phyloP scores from a whole-genome alignment of 805 yeast genomes.

The Vanderwaltozyma verrucispora region DNA sequence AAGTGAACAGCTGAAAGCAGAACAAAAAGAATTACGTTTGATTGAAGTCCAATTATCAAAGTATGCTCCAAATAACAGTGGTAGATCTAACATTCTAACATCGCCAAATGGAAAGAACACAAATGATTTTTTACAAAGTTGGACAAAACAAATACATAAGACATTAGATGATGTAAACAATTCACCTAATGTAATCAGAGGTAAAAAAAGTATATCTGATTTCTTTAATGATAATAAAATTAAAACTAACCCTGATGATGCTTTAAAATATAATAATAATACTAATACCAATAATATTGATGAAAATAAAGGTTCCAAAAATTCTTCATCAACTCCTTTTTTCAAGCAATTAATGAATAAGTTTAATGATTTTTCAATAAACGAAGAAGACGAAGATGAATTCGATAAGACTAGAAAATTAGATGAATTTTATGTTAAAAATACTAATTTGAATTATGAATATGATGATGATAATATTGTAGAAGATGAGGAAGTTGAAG shows the following conservation, averaged over 20 bases:
- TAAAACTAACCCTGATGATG: constrained; percentile 1
- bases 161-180: constrained; percentile 15
- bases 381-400: constrained; percentile 23
- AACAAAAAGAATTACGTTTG: constrained; percentile 31
- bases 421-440: constrained; percentile 18
- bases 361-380: constrained; percentile 26
- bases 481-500: constrained; percentile 10
- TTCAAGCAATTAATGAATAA: constrained; percentile 16
- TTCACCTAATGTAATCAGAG: constrained; percentile 12
- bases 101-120: background rate
- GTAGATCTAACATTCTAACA: background rate
- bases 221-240: constrained; percentile 9
- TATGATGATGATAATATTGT: constrained; percentile 18
- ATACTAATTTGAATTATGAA: constrained; percentile 16
- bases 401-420: constrained; percentile 16
- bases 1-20: constrained; percentile 30
- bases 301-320: too few species aligned
- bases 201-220: constrained; percentile 17
- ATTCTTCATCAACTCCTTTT: constrained; percentile 5
- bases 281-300: background rate
- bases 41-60: constrained; percentile 26
- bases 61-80: background rate
- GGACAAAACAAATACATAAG: constrained; percentile 11
- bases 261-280: background rate
- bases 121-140: constrained; percentile 2